Percentiles rank a stretch among this genome's conserved stretches.
Conservation (phyloP, 305 asterid species). For the Fraxinus ornus region DNA sequence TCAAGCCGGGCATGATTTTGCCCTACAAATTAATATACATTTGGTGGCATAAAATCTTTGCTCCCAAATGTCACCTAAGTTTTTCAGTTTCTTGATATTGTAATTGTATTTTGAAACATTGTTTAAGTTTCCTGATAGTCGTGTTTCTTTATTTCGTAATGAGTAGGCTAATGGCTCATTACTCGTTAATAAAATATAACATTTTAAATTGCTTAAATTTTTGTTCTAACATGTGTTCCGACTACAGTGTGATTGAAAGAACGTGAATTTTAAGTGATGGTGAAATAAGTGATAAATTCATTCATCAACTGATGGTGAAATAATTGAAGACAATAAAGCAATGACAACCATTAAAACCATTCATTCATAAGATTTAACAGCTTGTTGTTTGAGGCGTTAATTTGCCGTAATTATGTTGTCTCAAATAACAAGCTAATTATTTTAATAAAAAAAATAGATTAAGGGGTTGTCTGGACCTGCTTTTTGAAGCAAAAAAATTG, state of each 20-base stretch:
- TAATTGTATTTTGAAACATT: not conserved
- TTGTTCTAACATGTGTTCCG: not conserved
- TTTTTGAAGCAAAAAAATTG: too few species aligned
- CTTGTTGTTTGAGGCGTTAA: not conserved
- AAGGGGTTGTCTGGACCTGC: too few species aligned
- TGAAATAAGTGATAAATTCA: too few species aligned
- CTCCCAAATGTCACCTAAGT: not conserved
- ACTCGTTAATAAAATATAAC: not conserved
- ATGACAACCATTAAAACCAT: not conserved
- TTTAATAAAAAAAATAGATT: not conserved
- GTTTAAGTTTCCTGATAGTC: not conserved
- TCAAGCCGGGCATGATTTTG: not conserved
- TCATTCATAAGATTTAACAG: too few species aligned
- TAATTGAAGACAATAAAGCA: not conserved
- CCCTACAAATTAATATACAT: not conserved
- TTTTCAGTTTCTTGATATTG: not conserved
- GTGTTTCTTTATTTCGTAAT: not conserved
- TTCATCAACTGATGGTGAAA: not conserved
- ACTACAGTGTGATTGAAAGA: not conserved
- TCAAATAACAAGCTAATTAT: not conserved
- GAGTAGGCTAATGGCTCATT: not conserved
- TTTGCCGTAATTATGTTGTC: not conserved
- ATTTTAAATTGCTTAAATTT: not conserved
- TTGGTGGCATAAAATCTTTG: not conserved
- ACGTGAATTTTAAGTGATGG: too few species aligned